phyloP scores from a whole-genome alignment of 2,329 filamentous ascomycete genomes.

The Monilinia aucupariae region DNA sequence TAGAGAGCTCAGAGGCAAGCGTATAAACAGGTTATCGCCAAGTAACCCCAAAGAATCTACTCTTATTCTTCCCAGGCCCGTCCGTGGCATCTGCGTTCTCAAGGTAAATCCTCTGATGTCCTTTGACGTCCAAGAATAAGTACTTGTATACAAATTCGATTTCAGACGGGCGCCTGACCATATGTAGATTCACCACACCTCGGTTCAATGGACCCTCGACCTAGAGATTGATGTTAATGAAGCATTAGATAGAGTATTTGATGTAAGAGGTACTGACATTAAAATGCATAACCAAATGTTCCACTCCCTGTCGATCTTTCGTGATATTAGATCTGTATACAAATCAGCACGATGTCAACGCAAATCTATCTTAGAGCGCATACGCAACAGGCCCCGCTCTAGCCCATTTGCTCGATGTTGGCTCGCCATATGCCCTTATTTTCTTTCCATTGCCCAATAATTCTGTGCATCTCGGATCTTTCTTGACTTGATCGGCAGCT shows the following conservation, averaged over 20 bases:
- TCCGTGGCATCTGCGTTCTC: constrained; percentile 49
- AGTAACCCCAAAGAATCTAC: constrained; percentile 34
- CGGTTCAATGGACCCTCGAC: constrained; percentile 71
- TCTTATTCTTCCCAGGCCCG: constrained; percentile 30
- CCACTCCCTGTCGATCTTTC: constrained; percentile 67
- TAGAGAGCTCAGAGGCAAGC: background rate
- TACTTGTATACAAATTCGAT: constrained; percentile 77
- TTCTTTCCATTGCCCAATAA: constrained; percentile 69
- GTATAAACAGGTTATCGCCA: constrained; percentile 24
- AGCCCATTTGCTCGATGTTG: constrained; percentile 77
- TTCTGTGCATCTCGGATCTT: constrained; percentile 63
- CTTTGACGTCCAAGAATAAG: constrained; percentile 73
- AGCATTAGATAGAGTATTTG: background rate
- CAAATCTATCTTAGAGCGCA: constrained; percentile 8
- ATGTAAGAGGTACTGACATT: constrained; percentile 50
- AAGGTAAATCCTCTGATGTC: constrained; percentile 59
- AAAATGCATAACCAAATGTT: constrained; percentile 82
- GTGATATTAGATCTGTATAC: constrained; percentile 54
- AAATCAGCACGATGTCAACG: background rate
- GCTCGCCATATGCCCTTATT: constrained; percentile 76
- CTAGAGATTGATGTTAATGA: constrained; percentile 36
- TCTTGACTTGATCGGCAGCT: constrained; percentile 72
- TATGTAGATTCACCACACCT: constrained; percentile 71
- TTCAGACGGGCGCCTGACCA: constrained; percentile 59
- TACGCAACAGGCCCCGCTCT: constrained; percentile 58